Conservation (phyloP, 2,329 filamentous ascomycete species). For the Aphanocladium album region DNA sequence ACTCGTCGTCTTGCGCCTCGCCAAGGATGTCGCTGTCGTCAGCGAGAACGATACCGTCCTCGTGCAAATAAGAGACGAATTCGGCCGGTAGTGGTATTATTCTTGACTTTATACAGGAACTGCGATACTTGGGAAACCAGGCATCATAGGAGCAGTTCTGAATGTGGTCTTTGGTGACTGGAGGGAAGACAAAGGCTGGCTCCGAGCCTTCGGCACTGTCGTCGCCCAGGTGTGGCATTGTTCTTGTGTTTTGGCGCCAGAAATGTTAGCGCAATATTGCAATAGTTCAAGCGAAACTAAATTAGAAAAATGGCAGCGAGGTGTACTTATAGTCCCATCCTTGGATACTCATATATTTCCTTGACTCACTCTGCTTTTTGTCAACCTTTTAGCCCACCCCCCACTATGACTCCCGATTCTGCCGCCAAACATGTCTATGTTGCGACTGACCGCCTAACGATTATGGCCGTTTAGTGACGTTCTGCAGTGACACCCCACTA, state of each 20-base stretch:
- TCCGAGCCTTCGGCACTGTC: background rate
- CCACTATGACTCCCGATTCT: constrained; percentile 13
- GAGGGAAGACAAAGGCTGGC: constrained; percentile 62
- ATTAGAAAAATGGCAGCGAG: background rate
- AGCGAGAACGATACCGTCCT: constrained; percentile 87
- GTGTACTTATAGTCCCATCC: background rate
- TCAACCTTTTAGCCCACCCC: background rate
- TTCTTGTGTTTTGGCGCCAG: background rate
- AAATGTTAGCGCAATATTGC: background rate
- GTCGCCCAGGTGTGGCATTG: constrained; percentile 28
- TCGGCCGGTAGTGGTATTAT: constrained; percentile 70
- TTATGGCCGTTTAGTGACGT: constrained; percentile 6
- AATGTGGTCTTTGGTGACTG: constrained; percentile 80
- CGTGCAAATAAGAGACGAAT: constrained; percentile 82
- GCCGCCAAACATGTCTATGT: background rate
- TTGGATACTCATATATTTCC: background rate
- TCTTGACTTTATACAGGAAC: constrained; percentile 77
- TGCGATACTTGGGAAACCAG: constrained; percentile 84
- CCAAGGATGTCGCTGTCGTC: constrained; percentile 52
- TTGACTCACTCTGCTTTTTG: constrained; percentile 1
- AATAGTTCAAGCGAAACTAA: background rate
- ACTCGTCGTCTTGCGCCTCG: constrained; percentile 53
- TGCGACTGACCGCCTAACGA: constrained; percentile 8
- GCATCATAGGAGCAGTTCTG: constrained; percentile 89
- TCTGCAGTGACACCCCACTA: constrained; percentile 1